Evolutionary conservation across 164 flowering plant genomes (phyloP).

Genomic region (Berberis vulgaris): DNA sequence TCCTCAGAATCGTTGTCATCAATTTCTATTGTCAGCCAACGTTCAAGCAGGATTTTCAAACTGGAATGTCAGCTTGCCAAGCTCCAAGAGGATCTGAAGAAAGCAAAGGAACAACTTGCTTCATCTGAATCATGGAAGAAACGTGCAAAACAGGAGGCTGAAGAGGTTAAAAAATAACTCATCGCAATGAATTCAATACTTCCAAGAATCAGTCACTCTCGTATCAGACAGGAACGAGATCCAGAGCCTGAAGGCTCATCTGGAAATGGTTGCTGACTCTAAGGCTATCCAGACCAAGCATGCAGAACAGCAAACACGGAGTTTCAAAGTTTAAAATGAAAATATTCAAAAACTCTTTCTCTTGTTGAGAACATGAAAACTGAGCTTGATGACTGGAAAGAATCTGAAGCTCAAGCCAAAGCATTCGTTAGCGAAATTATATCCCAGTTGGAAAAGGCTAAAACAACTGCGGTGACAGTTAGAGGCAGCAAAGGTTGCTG

Average conservation of each 20-base stretch:
- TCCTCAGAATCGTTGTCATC: constrained; percentile 70
- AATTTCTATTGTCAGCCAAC: constrained; percentile 43
- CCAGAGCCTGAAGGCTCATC: constrained; percentile 46
- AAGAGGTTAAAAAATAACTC: no score
- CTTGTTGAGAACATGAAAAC: constrained; percentile 52
- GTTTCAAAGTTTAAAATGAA: constrained; percentile 34
- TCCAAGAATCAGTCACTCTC: constrained; percentile 47
- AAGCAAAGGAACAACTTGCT: no score
- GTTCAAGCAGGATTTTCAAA: constrained; percentile 22
- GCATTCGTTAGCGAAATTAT: constrained; percentile 41
- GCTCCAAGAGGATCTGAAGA: no score
- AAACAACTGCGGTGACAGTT: no score
- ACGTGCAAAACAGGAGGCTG: no score
- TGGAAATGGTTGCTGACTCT: constrained; percentile 38
- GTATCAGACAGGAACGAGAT: constrained; percentile 63
- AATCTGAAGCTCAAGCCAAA: constrained; percentile 63
- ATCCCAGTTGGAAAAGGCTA: constrained; percentile 49
- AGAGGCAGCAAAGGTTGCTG: no score
- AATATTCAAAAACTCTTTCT: constrained; percentile 40
- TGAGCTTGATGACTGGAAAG: constrained; percentile 43
- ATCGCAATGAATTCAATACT: no score
- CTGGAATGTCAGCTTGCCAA: no score
- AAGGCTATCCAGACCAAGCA: constrained; percentile 16
- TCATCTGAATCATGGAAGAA: no score
- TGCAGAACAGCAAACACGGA: constrained; percentile 2